phyloP scores from a whole-genome alignment of 2,329 filamentous ascomycete genomes.

The Fusarium sp. region DNA sequence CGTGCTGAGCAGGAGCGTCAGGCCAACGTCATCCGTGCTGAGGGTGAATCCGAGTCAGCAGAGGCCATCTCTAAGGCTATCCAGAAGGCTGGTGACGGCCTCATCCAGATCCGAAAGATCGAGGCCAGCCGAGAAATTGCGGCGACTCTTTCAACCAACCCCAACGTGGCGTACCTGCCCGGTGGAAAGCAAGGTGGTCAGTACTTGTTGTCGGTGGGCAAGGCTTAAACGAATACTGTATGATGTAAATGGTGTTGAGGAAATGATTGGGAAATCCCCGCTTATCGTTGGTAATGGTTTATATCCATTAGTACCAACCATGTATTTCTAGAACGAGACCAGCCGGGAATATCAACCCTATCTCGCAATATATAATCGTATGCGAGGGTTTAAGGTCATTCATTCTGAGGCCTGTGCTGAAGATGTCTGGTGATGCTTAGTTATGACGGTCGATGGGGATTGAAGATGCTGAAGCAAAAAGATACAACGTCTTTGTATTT shows the following conservation, averaged over 20 bases:
- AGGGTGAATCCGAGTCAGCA: slow-evolving; percentile 97
- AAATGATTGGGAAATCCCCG: slow-evolving; percentile 53
- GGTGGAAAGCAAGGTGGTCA: slow-evolving; percentile 76
- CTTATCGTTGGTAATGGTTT: slow-evolving; percentile 52
- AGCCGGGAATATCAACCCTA: slow-evolving; percentile 43
- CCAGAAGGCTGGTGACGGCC: slow-evolving; percentile 90
- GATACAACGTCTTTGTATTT: no score
- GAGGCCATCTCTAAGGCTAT: slow-evolving; percentile 97
- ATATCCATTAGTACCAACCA: slow-evolving; percentile 48
- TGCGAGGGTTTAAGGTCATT: slow-evolving; percentile 12
- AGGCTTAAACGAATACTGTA: slow-evolving; percentile 50
- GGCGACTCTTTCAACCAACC: slow-evolving; percentile 88
- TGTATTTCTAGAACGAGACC: slow-evolving; percentile 56
- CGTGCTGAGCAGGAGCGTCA: slow-evolving; percentile 98
- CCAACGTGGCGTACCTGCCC: slow-evolving; percentile 96
- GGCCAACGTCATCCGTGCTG: slow-evolving; percentile 97
- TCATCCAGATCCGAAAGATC: slow-evolving; percentile 97
- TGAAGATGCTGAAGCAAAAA: no score
- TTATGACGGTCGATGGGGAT: not conserved
- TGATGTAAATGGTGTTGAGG: slow-evolving; percentile 37
- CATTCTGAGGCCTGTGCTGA: not conserved
- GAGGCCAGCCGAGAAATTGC: slow-evolving; percentile 98
- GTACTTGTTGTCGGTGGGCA: slow-evolving; percentile 69
- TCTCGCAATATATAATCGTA: slow-evolving; percentile 44
- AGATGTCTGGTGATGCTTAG: not conserved